A percentile compares a stretch with the other conserved stretches of the same genome.
Conservation (phyloP, 306 rosid species). For the Mimosa bimucronata region DNA sequence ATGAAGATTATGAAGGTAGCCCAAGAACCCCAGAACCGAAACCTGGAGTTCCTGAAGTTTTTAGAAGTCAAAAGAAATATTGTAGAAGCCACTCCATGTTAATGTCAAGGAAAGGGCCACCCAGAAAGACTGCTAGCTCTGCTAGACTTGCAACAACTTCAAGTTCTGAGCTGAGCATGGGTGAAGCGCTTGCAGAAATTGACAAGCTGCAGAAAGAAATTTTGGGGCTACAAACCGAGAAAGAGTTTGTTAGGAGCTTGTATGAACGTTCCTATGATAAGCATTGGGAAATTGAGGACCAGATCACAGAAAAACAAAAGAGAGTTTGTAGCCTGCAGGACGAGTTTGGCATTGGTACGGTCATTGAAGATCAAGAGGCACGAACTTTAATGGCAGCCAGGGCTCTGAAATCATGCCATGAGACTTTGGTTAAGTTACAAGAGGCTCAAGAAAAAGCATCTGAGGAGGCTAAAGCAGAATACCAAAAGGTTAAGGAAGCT, state of each 20-base stretch:
- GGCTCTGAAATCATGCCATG: constrained; percentile 78
- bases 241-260: constrained; percentile 92
- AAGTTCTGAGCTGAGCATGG: constrained; percentile 59
- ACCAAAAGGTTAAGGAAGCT: constrained; percentile 56
- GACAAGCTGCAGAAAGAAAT: constrained; percentile 80
- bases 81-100: constrained; percentile 65
- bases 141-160: constrained; percentile 33
- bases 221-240: constrained; percentile 77
- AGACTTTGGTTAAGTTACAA: constrained; percentile 60
- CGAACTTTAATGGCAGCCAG: constrained; percentile 81
- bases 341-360: constrained; percentile 72
- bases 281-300: constrained; percentile 77
- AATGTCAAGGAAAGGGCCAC: constrained; percentile 48
- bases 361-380: constrained; percentile 79
- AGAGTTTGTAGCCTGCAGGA: constrained; percentile 70
- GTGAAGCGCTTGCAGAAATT: constrained; percentile 63
- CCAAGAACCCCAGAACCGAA: constrained; percentile 37
- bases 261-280: constrained; percentile 68
- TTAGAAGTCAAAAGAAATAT: constrained; percentile 55
- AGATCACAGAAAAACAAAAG: constrained; percentile 64
- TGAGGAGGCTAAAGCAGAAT: constrained; percentile 69
- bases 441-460: constrained; percentile 59
- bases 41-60: constrained; percentile 58
- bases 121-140: constrained; percentile 40
- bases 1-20: constrained; percentile 48